Evolutionary conservation across 495 filamentous ascomycete genomes (phyloP), one percentile per base, ranked within the genome.

Genomic region (Aspergillus cavernicola): DNA sequence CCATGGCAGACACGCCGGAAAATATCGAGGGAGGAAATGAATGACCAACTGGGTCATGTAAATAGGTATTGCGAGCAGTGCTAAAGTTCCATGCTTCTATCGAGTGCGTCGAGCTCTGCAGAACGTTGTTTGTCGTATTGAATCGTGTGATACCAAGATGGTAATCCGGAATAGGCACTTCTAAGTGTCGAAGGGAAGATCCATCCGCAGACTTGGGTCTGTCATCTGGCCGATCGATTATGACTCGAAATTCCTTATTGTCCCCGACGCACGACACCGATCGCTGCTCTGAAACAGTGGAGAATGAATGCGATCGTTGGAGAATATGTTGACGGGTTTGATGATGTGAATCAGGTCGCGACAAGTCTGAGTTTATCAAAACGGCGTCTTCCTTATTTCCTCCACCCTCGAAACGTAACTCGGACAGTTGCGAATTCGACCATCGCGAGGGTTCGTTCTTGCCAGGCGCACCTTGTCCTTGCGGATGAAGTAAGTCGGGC

Each of bases 141-240:
- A 96, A 96, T 39, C 84, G 83, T 9, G 91, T 87, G 3, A 87
- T 86, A 4, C 90, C 91, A 48, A 97, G 75, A 48, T 85, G 84
- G 73, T 95, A 95, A 55, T 89, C 85, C 35, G 93, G 91, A 50
- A 97, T 95, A 7, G 87, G 80, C 31, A 92, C 79, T 56, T 95
- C 83, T 41, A 96, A 66, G 33, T 85, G 69, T 15, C 83, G 83
- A 33, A 78, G 66, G 20, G 61, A 66, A 54, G 69, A 61, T 55
- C 83, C 79, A 57, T 87, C 83, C n/a, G 82, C 74, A 13, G 87
- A 86, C 61, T 82, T 88, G 8, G 89, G 82, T 76, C 72, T 57
- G 71, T 81, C 58, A 74, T 82, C 79, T 37, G 88, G 81, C 53
- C 88, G 79, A 54, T 93, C 89, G 55, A 96, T 95, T 45, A 93